Percentiles rank a stretch among this genome's conserved stretches.
Conservation (phyloP, 768 basidiomycete genomes). For the Termitomyces sp. region DNA sequence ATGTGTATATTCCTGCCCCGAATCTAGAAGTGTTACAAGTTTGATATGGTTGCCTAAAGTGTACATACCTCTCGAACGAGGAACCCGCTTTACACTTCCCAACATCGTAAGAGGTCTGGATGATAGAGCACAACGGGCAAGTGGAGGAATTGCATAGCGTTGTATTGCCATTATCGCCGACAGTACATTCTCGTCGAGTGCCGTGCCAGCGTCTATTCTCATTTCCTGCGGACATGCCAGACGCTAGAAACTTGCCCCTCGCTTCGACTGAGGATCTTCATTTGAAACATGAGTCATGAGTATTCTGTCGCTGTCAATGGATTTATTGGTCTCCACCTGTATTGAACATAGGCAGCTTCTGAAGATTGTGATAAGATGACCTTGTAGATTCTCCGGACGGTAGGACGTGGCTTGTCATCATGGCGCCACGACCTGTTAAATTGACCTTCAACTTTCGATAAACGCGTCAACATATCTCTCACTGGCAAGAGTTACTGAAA, state of each 20-base stretch:
- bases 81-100: constrained; percentile 64
- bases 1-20: constrained; percentile 68
- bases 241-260: constrained; percentile 49
- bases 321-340: constrained; percentile 38
- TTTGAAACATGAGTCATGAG: neutral
- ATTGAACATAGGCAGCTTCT: constrained; percentile 53
- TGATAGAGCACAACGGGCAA: constrained; percentile 61
- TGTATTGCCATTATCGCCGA: constrained; percentile 58
- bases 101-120: constrained; percentile 60
- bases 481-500: neutral
- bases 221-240: constrained; percentile 57
- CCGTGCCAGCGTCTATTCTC: constrained; percentile 77
- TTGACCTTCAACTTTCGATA: constrained; percentile 49
- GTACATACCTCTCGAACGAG: constrained; percentile 58
- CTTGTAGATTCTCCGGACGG: constrained; percentile 61
- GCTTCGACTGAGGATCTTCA: constrained; percentile 49
- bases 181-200: constrained; percentile 56
- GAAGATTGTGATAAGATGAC: constrained; percentile 45
- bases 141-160: constrained; percentile 48
- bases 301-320: neutral
- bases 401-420: constrained; percentile 44
- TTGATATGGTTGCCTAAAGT: neutral
- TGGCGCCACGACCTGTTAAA: constrained; percentile 71
- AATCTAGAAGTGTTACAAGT: constrained; percentile 35
- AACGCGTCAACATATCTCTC: neutral